phyloP scores from a whole-genome alignment of 2,329 filamentous ascomycete species.

The Trichoderma guizhouense region DNA sequence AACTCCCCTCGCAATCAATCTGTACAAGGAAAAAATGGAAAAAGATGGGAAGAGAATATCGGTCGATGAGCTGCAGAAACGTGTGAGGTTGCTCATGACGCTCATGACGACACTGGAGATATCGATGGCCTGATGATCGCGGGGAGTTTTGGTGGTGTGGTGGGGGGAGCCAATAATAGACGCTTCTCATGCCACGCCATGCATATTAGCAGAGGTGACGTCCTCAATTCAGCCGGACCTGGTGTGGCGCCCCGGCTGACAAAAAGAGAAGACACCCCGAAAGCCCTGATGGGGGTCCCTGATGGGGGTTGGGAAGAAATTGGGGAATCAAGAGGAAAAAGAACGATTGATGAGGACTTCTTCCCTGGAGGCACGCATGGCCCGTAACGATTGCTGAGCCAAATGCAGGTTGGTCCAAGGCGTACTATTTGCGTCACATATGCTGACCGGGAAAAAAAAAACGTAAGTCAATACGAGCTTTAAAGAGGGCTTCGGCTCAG shows the following conservation, averaged over 20 bases:
- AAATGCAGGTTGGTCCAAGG: neutral
- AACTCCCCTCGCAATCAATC: neutral
- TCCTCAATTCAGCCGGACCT: conserved; percentile 1
- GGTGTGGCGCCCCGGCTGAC: neutral
- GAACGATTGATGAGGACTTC: neutral
- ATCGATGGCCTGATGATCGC: conserved; percentile 29
- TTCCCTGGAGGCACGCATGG: neutral
- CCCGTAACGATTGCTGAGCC: neutral
- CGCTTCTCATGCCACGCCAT: conserved; percentile 17
- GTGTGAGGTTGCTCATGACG: conserved; percentile 8
- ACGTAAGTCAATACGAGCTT: neutral
- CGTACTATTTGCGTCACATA: neutral
- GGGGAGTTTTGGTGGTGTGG: conserved; percentile 24
- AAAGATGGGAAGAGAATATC: neutral
- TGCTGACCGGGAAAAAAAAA: neutral
- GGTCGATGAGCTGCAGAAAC: conserved; percentile 10
- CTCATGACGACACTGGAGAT: conserved; percentile 28
- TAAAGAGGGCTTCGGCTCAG: neutral
- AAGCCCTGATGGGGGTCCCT: neutral
- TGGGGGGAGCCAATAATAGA: conserved; percentile 14
- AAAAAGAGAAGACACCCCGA: neutral
- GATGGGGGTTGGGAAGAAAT: neutral
- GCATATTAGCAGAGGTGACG: neutral
- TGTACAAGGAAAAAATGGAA: neutral
- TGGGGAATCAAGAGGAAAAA: neutral